Conservation (phyloP, 805 yeast genomes). For the Ogataea chonburiensis region DNA sequence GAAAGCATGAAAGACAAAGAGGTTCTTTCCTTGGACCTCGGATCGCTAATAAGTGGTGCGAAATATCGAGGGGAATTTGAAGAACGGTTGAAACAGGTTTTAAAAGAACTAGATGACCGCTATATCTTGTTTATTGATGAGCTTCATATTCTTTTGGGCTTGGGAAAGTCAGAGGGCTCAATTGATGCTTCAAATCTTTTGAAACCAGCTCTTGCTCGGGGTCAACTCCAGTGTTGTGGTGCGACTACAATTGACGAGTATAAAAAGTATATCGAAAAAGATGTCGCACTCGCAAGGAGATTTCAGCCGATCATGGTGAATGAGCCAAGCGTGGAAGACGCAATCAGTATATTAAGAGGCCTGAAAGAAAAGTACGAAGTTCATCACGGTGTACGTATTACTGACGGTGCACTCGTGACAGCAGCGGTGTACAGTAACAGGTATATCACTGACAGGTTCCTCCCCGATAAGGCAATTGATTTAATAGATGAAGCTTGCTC, state of each 20-base stretch:
- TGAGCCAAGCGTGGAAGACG: conserved; percentile 89
- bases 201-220: conserved; percentile 93
- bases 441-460: conserved; percentile 84
- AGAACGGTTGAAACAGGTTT: conserved; percentile 75
- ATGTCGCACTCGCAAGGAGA: conserved; percentile 91
- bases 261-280: conserved; percentile 90
- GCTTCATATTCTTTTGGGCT: conserved; percentile 81
- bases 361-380: conserved; percentile 92
- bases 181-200: conserved; percentile 93
- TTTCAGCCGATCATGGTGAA: conserved; percentile 83
- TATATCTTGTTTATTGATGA: conserved; percentile 88
- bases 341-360: conserved; percentile 90
- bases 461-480: conserved; percentile 97
- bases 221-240: conserved; percentile 88
- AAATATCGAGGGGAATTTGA: conserved; percentile 96
- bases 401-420: conserved; percentile 89
- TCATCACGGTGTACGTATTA: conserved; percentile 94
- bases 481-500: conserved; percentile 97
- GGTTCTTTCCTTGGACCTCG: conserved; percentile 81
- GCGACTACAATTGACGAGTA: conserved; percentile 96
- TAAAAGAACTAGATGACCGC: conserved; percentile 78
- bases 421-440: conserved; percentile 90
- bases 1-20: conserved; percentile 87
- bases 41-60: conserved; percentile 90
- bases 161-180: conserved; percentile 92